Conservation (phyloP, 2,329 filamentous ascomycete genomes). For the Phialophora chinensis region DNA sequence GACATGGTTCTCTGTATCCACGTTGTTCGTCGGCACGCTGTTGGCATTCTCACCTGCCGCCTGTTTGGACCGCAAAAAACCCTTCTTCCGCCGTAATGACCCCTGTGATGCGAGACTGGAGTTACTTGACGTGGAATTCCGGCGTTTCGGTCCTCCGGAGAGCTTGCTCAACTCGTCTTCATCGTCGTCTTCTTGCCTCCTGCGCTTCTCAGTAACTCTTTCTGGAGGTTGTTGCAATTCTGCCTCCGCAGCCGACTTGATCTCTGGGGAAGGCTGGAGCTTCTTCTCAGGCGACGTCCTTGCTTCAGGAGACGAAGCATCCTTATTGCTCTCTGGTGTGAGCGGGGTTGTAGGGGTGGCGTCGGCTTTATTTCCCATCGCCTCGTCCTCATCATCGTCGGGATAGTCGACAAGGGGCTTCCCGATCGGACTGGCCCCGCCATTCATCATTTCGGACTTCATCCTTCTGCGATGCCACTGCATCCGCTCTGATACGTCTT, state of each 20-base stretch:
- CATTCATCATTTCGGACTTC: constrained; percentile 58
- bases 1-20: constrained; percentile 32
- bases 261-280: constrained; percentile 41
- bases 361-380: constrained; percentile 60
- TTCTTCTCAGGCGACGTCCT: constrained; percentile 40
- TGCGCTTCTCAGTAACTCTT: constrained; percentile 83
- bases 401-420: constrained; percentile 89
- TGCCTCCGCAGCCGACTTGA: constrained; percentile 45
- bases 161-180: constrained; percentile 91
- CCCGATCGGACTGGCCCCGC: constrained; percentile 62
- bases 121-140: constrained; percentile 49
- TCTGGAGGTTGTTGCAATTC: constrained; percentile 65
- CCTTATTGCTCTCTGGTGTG: constrained; percentile 41
- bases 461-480: constrained; percentile 36
- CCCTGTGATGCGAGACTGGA: constrained; percentile 38
- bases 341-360: constrained; percentile 34
- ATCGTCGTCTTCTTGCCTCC: constrained; percentile 78
- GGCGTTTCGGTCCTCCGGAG: constrained; percentile 58
- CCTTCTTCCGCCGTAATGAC: constrained; percentile 35
- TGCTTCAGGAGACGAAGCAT: constrained; percentile 38
- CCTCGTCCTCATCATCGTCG: constrained; percentile 78
- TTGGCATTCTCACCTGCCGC: constrained; percentile 19
- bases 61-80: constrained; percentile 38
- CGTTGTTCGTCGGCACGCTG: constrained; percentile 19
- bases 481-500: constrained; percentile 33